Percentiles rank a stretch among this genome's conserved stretches.
Evolutionary conservation across 495 filamentous ascomycete species (phyloP).

Genomic region (Penicillium desertorum): DNA sequence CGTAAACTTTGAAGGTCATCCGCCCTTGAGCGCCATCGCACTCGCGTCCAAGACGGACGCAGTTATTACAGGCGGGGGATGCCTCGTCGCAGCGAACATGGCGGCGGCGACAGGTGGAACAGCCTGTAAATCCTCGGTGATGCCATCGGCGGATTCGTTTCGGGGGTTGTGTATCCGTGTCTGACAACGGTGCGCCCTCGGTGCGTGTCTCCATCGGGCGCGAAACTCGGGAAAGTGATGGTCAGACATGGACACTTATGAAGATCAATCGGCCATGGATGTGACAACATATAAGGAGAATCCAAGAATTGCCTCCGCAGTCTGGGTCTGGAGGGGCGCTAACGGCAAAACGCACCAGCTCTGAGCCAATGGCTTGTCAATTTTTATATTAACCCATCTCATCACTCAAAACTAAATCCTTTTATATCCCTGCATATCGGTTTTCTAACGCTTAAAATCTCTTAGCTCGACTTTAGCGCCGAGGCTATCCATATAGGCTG

Average conservation of each 20-base stretch:
- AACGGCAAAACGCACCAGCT: not conserved
- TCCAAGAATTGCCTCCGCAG: not conserved
- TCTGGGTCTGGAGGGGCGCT: slow-evolving; percentile 8
- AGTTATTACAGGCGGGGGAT: slow-evolving; percentile 44
- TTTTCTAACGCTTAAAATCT: not conserved
- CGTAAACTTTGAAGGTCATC: slow-evolving; percentile 48
- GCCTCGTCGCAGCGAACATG: slow-evolving; percentile 49
- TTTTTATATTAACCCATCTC: not conserved
- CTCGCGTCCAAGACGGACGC: slow-evolving; percentile 37
- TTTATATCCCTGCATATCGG: not conserved
- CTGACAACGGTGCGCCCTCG: slow-evolving; percentile 25
- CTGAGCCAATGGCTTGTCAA: not conserved
- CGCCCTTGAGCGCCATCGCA: slow-evolving; percentile 43
- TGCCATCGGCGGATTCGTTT: slow-evolving; percentile 46
- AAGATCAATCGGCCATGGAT: not conserved
- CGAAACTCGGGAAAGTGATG: slow-evolving; percentile 12
- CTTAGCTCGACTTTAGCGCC: not conserved
- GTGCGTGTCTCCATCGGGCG: slow-evolving; percentile 36
- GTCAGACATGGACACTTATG: slow-evolving; percentile 29
- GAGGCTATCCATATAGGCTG: not conserved
- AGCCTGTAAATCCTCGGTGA: slow-evolving; percentile 43
- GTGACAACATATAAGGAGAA: not conserved
- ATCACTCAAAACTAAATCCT: not conserved
- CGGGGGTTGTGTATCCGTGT: slow-evolving; percentile 25
- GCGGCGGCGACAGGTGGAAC: slow-evolving; percentile 43